These are phyloP conservation scores for Cordyceps cicadae DNA, from an alignment of 2,329 filamentous ascomycete species.

Conservation along the genomic window DNA sequence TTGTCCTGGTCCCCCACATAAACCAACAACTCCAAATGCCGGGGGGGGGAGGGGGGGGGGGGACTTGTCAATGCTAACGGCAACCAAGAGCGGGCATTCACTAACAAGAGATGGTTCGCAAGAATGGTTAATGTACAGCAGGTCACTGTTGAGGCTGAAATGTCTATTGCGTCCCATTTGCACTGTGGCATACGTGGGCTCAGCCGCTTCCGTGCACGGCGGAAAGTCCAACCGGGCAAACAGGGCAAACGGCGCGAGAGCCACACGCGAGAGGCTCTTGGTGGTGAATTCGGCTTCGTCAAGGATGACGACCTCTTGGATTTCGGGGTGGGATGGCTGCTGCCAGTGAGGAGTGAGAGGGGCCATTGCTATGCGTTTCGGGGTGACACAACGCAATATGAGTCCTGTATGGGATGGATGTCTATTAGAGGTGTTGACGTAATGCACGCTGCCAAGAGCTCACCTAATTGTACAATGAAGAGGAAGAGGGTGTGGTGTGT, in stretches of 20 bases:
- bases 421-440: not conserved
- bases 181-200: slow-evolving; percentile 56
- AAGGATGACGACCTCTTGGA: slow-evolving; percentile 47
- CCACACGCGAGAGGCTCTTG: slow-evolving; percentile 48
- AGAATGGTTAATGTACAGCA: slow-evolving; percentile 61
- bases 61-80: not conserved
- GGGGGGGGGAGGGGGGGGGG: not conserved
- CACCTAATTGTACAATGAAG: not conserved
- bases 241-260: slow-evolving; percentile 53
- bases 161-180: slow-evolving; percentile 49
- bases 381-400: not conserved
- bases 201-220: slow-evolving; percentile 46
- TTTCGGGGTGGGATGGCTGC: slow-evolving; percentile 51
- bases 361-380: slow-evolving; percentile 33
- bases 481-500: not conserved
- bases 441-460: not conserved
- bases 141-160: slow-evolving; percentile 55
- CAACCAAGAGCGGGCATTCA: slow-evolving; percentile 16
- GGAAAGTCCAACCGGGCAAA: slow-evolving; percentile 61
- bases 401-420: not conserved
- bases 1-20: no score
- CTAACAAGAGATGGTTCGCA: slow-evolving; percentile 57
- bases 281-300: slow-evolving; percentile 48
- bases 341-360: slow-evolving; percentile 51
- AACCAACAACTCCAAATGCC: not conserved